Evolutionary conservation across 176 grass and related monocot genomes (phyloP).

Genomic region (Puya raimondii): DNA sequence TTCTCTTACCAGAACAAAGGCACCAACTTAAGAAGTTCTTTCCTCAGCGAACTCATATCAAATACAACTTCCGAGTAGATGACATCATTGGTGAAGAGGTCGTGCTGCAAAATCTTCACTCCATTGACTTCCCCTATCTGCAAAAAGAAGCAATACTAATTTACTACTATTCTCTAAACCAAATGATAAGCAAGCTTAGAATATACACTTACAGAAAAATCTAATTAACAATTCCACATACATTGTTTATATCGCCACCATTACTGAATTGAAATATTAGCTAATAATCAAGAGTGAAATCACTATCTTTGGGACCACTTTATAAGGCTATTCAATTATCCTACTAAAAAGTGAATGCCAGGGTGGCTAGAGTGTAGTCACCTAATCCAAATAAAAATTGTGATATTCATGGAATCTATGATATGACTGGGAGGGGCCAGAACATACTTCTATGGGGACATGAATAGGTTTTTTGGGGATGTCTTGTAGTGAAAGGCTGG

Average conservation of each 20-base stretch:
- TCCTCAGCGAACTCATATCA: slow-evolving; percentile 88
- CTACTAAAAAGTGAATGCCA: not conserved
- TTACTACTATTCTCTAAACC: not conserved
- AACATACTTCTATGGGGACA: slow-evolving; percentile 75
- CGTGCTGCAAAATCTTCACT: slow-evolving; percentile 92
- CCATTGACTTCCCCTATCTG: slow-evolving; percentile 90
- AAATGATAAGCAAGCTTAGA: not conserved
- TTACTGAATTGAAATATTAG: not conserved
- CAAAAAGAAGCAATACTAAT: slow-evolving; percentile 6
- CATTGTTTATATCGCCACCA: not conserved
- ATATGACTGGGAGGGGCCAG: not conserved
- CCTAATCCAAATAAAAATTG: too few species aligned
- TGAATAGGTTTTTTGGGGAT: slow-evolving; percentile 80
- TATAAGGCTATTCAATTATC: not conserved
- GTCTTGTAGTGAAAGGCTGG: slow-evolving; percentile 74
- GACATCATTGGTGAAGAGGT: slow-evolving; percentile 97
- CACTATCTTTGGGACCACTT: not conserved
- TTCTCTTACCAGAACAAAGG: slow-evolving; percentile 86
- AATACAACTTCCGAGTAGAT: slow-evolving; percentile 87
- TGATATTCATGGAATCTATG: not conserved
- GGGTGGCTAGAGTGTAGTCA: too few species aligned
- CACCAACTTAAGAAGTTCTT: slow-evolving; percentile 80
- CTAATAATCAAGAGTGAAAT: not conserved
- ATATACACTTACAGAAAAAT: not conserved
- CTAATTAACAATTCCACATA: too few species aligned